Evolutionary conservation across 805 yeast genomes (phyloP), one percentile per base, ranked within the genome.

Genomic region (Candida peoriensis): DNA sequence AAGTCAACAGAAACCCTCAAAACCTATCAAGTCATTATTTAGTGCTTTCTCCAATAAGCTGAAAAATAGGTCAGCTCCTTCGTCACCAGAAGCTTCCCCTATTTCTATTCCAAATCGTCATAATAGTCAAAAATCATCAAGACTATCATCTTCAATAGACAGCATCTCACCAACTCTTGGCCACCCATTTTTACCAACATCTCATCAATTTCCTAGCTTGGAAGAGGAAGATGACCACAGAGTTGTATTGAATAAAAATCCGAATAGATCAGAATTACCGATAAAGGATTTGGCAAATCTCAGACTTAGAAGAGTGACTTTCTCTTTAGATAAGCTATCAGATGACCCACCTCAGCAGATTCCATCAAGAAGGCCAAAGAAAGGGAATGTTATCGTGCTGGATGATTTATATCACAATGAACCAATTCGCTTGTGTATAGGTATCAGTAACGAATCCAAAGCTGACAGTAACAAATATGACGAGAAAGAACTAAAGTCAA

Each of bases 281-380:
- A 51, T 63, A 19, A 48, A 41, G 20, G 47, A 46, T 17, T 42
- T 55, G 5, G 36, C 43, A n/a, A 52, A 52, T 6, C 44, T 64
- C 1, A 54, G 52, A 15, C 61, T 84, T 54, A 70, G 74, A 43
- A 65, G 89, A 41, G 95, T 87, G 5, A 71, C 77, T 0, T 89
- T 89, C 58, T 87, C 93, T 0, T 68, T 86, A 5, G 83, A 83
- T 33, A 76, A 80, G 34, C 72, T 87, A 41, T 69, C 68, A 0
- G 68, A 66, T 42, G 96, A 89, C 57, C 97, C 97, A 2, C 95
- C 96, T 1, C 97, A 89, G 52, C 96, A 88, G 54, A 83, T 89
- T 41, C 97, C 97, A 2, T 82, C 95, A 2, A 64, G 95, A 51
- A 72, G 70, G 40, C 96, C 97, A 6, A 68, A 80, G 44, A 70